A percentile compares a stretch with the other conserved stretches of the same genome.
These are phyloP conservation scores for Arthrobotrys iridis DNA, from an alignment of 2,329 filamentous ascomycete species.

Conservation along the genomic window DNA sequence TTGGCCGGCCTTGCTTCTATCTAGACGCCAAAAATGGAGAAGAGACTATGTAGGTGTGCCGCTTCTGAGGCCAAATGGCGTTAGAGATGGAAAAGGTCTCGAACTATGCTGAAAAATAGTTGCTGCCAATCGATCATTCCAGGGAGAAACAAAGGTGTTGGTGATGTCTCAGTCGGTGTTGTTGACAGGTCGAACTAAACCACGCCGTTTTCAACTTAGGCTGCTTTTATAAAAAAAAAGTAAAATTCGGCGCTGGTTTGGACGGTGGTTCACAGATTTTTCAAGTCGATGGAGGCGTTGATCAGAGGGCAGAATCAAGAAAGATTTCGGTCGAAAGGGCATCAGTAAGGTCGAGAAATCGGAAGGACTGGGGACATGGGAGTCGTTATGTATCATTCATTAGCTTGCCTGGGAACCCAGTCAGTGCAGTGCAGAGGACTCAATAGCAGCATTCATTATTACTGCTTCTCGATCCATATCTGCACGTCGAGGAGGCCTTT, in stretches of 20 bases:
- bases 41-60: conserved; percentile 1
- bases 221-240: not conserved
- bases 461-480: conserved; percentile 10
- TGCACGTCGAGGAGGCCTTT: conserved; percentile 11
- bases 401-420: conserved; percentile 12
- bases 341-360: not conserved
- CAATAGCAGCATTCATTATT: conserved; percentile 54
- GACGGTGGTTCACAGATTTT: conserved; percentile 17
- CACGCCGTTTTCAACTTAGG: conserved; percentile 3
- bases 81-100: conserved; percentile 43
- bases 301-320: not conserved
- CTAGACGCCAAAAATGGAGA: conserved; percentile 39
- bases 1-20: conserved; percentile 13
- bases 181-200: conserved; percentile 32
- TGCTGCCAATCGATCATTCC: conserved; percentile 6
- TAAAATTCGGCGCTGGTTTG: conserved; percentile 28
- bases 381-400: conserved; percentile 40
- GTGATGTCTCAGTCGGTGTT: conserved; percentile 45
- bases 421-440: not conserved
- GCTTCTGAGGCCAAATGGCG: conserved; percentile 40
- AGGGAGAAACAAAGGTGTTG: conserved; percentile 47
- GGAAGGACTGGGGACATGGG: conserved; percentile 18
- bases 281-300: conserved; percentile 24
- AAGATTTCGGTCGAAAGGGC: conserved; percentile 22
- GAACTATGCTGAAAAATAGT: conserved; percentile 1